A percentile compares a stretch with the other conserved stretches of the same genome.
phyloP scores from a whole-genome alignment of 1,284 basidiomycete species.

The Ceratobasidium sp. region DNA sequence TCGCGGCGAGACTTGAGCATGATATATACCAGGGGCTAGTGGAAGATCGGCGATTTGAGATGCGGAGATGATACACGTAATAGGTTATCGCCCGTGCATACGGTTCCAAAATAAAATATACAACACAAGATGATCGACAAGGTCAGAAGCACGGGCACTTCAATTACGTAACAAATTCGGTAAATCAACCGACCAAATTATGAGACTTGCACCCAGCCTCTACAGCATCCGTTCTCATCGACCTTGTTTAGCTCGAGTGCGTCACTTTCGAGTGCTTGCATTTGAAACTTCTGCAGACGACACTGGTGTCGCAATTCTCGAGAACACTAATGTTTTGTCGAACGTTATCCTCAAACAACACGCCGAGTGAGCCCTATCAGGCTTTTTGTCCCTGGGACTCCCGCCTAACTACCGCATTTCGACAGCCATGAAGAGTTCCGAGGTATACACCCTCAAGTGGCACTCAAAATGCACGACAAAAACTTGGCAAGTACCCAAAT shows the following conservation, averaged over 20 bases:
- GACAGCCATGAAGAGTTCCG: conserved; percentile 73
- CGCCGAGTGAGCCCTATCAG: conserved; percentile 60
- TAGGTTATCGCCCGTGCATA: background rate
- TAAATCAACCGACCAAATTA: conserved; percentile 24
- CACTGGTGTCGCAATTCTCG: conserved; percentile 84
- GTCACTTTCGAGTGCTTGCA: conserved; percentile 70
- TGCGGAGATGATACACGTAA: conserved; percentile 12
- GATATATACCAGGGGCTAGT: background rate
- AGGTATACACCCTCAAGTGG: conserved; percentile 85
- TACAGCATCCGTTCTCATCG: background rate
- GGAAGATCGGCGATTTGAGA: conserved; percentile 5
- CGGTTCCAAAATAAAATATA: background rate
- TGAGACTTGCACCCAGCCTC: conserved; percentile 6
- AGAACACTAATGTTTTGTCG: conserved; percentile 74
- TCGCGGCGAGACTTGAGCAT: conserved; percentile 43
- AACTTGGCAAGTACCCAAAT: conserved; percentile 69
- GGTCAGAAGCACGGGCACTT: background rate
- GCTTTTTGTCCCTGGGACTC: background rate
- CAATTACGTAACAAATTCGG: conserved; percentile 26
- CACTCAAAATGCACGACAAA: conserved; percentile 71
- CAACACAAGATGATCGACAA: conserved; percentile 25
- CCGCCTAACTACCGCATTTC: conserved; percentile 15
- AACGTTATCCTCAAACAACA: conserved; percentile 87
- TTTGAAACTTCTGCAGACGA: conserved; percentile 87
- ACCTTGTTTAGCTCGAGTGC: background rate